Evolutionary conservation across 2,329 filamentous ascomycete species (phyloP).

Genomic region (Sporothrix pseudoabietina): DNA sequence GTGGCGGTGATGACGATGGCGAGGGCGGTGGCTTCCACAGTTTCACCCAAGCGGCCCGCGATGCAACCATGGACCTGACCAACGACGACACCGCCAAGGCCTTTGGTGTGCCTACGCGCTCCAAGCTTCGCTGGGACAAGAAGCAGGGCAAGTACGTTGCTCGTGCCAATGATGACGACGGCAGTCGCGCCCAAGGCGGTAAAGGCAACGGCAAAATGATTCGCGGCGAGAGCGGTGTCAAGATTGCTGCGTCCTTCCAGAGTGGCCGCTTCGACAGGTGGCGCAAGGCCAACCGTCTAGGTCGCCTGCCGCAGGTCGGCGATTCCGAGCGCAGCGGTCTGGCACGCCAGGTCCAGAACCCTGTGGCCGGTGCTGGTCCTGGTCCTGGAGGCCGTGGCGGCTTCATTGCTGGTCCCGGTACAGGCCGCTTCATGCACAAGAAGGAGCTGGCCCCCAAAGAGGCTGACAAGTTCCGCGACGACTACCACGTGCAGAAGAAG

Average conservation of each 20-base stretch:
- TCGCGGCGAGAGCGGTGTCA: slow-evolving; percentile 86
- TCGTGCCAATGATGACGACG: slow-evolving; percentile 91
- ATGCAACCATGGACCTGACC: slow-evolving; percentile 86
- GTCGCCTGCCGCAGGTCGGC: slow-evolving; percentile 76
- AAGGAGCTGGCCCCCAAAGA: slow-evolving; percentile 86
- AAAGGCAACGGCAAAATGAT: slow-evolving; percentile 62
- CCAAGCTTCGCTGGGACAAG: slow-evolving; percentile 92
- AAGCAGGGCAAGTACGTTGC: slow-evolving; percentile 94
- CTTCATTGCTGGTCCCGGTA: slow-evolving; percentile 39
- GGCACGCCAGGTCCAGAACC: slow-evolving; percentile 37
- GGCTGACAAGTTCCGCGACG: slow-evolving; percentile 87
- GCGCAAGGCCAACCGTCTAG: slow-evolving; percentile 82
- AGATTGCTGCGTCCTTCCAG: slow-evolving; percentile 92
- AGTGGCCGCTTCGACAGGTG: slow-evolving; percentile 91
- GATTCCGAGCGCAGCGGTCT: slow-evolving; percentile 66
- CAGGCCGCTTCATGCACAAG: slow-evolving; percentile 78
- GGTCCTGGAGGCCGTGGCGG: slow-evolving; percentile 35
- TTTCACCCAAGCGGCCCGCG: slow-evolving; percentile 86
- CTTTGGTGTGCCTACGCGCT: slow-evolving; percentile 74
- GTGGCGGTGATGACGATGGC: slow-evolving; percentile 40
- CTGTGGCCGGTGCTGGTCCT: background rate
- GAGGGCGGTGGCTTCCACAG: slow-evolving; percentile 65
- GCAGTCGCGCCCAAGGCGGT: slow-evolving; percentile 59
- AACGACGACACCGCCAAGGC: slow-evolving; percentile 82
- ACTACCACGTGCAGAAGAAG: slow-evolving; percentile 90